Conservation (phyloP, 495 filamentous ascomycete genomes). For the Cercophora scortea region DNA sequence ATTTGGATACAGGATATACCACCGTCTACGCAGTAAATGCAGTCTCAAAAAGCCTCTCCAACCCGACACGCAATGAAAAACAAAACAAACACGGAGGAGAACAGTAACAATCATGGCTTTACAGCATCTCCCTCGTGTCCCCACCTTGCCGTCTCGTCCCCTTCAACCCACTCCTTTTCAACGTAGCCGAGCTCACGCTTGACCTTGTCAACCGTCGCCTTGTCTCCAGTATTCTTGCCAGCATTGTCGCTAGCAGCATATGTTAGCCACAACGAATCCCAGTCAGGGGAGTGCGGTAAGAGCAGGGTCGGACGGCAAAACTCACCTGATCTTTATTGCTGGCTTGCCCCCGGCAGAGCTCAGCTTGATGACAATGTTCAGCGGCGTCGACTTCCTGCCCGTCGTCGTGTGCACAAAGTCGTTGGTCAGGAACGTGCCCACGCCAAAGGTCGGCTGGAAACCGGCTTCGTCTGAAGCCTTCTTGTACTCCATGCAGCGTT, state of each 20-base stretch:
- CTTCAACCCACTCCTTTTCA: conserved; percentile 74
- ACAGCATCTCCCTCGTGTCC: conserved; percentile 30
- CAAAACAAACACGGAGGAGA: too few species aligned
- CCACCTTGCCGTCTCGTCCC: conserved; percentile 82
- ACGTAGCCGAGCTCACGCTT: conserved; percentile 79
- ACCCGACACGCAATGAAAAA: too few species aligned
- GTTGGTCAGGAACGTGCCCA: conserved; percentile 94
- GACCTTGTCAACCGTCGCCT: conserved; percentile 66
- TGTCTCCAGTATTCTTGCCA: conserved; percentile 92
- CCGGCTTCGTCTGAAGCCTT: conserved; percentile 66
- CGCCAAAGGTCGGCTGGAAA: conserved; percentile 79
- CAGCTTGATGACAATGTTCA: conserved; percentile 98
- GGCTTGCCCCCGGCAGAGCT: conserved; percentile 72
- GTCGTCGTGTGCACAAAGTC: conserved; percentile 65
- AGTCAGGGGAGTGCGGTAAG: too few species aligned
- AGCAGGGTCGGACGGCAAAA: too few species aligned
- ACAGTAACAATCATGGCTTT: conserved; percentile 1
- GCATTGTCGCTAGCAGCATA: conserved; percentile 61
- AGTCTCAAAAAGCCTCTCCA: too few species aligned
- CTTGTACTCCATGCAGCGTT: conserved; percentile 86
- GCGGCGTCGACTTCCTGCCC: conserved; percentile 76
- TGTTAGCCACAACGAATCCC: conserved; percentile 1
- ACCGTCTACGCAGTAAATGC: too few species aligned
- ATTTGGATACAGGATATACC: too few species aligned
- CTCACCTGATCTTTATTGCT: conserved; percentile 76